Percentiles rank a stretch among this genome's conserved stretches.
These are phyloP conservation scores for Fusarium sp. DNA, from an alignment of 2,329 filamentous ascomycete species.

Conservation along the genomic window DNA sequence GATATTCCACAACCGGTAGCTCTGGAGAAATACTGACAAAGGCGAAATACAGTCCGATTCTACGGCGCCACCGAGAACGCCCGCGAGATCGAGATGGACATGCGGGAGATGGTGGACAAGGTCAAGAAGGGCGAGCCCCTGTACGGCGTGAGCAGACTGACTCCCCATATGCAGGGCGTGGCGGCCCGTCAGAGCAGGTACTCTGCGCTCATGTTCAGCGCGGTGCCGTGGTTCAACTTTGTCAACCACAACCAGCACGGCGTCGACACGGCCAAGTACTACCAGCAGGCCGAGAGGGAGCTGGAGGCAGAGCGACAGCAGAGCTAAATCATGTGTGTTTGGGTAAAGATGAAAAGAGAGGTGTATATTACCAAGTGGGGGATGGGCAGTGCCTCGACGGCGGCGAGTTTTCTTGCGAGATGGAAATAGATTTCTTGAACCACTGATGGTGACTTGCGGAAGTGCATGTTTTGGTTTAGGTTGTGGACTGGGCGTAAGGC, in stretches of 20 bases:
- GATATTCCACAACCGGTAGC: background rate
- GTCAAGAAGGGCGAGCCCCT: constrained; percentile 91
- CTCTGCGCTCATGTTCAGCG: constrained; percentile 80
- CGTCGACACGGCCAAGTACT: constrained; percentile 98
- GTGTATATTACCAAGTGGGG: constrained; percentile 43
- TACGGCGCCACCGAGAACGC: constrained; percentile 94
- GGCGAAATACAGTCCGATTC: constrained; percentile 77
- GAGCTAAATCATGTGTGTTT: constrained; percentile 12
- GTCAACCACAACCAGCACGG: constrained; percentile 97
- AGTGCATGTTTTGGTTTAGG: background rate
- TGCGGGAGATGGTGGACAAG: constrained; percentile 96
- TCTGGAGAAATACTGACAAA: background rate
- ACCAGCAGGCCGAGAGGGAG: constrained; percentile 91
- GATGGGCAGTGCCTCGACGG: constrained; percentile 32
- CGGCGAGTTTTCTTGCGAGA: constrained; percentile 36
- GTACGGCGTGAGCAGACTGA: constrained; percentile 81
- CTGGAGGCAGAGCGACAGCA: constrained; percentile 73
- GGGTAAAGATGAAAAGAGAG: constrained; percentile 17
- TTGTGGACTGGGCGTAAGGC: background rate
- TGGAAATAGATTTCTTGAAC: constrained; percentile 38
- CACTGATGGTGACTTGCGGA: background rate
- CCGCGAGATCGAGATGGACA: constrained; percentile 92
- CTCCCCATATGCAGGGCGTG: constrained; percentile 91
- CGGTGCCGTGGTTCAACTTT: constrained; percentile 97
- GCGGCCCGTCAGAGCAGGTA: constrained; percentile 93